Evolutionary conservation across 2,329 filamentous ascomycete species (phyloP).

Genomic region (Falciphora oryzae): DNA sequence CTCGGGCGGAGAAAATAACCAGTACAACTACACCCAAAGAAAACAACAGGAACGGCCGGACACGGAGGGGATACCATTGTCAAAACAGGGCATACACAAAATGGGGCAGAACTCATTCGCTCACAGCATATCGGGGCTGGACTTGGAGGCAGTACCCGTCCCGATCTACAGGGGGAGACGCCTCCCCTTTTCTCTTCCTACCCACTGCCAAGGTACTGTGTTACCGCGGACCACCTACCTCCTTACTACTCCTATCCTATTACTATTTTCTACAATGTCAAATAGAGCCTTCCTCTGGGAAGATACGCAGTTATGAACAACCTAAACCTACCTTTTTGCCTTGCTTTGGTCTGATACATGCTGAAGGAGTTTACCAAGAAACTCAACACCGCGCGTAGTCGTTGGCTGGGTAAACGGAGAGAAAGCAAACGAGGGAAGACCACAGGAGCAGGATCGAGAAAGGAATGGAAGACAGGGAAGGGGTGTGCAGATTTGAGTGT

Average conservation of each 20-base stretch:
- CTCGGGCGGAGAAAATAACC: not conserved
- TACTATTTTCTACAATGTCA: not conserved
- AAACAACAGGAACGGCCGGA: not conserved
- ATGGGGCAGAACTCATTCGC: not conserved
- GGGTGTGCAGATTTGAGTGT: no score
- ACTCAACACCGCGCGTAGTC: no score
- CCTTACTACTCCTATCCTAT: not conserved
- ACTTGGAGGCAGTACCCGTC: not conserved
- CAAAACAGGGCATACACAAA: not conserved
- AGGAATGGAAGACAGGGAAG: no score
- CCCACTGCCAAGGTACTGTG: no score
- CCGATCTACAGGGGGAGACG: not conserved
- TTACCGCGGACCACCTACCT: not conserved
- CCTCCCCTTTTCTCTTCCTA: not conserved
- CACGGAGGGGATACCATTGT: not conserved
- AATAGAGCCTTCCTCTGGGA: not conserved
- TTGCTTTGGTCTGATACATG: no score
- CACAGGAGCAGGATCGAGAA: no score
- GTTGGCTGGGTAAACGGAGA: no score
- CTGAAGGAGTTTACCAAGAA: no score
- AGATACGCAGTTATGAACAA: constrained; percentile 1
- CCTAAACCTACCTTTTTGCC: no score
- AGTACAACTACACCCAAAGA: not conserved
- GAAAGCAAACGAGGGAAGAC: no score
- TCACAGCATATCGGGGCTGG: not conserved